Evolutionary conservation across 202 grass and related monocot species (phyloP).

Genomic region (Bolboschoenoplectus hybrid): DNA sequence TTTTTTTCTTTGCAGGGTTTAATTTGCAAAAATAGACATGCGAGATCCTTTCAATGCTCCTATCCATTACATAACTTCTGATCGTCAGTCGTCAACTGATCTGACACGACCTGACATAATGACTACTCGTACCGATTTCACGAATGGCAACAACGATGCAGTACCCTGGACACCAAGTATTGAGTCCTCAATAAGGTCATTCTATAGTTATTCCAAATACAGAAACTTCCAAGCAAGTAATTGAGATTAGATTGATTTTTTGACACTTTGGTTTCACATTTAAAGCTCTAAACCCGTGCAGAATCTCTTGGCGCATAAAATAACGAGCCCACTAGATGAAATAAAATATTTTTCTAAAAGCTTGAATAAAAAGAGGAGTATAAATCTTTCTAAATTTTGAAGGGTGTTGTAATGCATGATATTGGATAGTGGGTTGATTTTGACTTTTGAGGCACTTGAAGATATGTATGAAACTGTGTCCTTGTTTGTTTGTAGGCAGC

Average conservation of each 20-base stretch:
- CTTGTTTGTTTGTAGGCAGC: slow-evolving; percentile 57
- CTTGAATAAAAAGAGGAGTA: slow-evolving; percentile 7
- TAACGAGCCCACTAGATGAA: not conserved
- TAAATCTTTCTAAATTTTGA: slow-evolving; percentile 2
- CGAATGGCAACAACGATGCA: slow-evolving; percentile 57
- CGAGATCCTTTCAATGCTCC: slow-evolving; percentile 62
- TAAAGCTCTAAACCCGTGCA: not conserved
- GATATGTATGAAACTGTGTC: not conserved
- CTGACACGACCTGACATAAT: slow-evolving; percentile 35
- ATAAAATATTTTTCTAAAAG: slow-evolving; percentile 2
- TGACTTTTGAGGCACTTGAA: slow-evolving; percentile 30
- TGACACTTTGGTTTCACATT: slow-evolving; percentile 8
- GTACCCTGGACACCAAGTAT: slow-evolving; percentile 46
- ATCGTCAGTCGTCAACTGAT: slow-evolving; percentile 49
- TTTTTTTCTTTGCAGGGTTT: slow-evolving; percentile 5
- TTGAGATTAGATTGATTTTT: slow-evolving; percentile 23
- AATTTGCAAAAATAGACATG: slow-evolving; percentile 49
- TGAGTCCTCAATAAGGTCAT: slow-evolving; percentile 78
- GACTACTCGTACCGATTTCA: slow-evolving; percentile 44
- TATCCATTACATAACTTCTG: slow-evolving; percentile 44
- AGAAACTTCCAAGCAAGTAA: not conserved
- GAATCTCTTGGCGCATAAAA: not conserved
- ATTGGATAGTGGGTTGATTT: slow-evolving; percentile 25
- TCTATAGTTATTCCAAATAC: slow-evolving; percentile 6
- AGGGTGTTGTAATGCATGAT: not conserved